Evolutionary conservation across 2,329 filamentous ascomycete genomes (phyloP), one percentile per base, ranked within the genome.

Genomic region (Verticillium albo-atrum): DNA sequence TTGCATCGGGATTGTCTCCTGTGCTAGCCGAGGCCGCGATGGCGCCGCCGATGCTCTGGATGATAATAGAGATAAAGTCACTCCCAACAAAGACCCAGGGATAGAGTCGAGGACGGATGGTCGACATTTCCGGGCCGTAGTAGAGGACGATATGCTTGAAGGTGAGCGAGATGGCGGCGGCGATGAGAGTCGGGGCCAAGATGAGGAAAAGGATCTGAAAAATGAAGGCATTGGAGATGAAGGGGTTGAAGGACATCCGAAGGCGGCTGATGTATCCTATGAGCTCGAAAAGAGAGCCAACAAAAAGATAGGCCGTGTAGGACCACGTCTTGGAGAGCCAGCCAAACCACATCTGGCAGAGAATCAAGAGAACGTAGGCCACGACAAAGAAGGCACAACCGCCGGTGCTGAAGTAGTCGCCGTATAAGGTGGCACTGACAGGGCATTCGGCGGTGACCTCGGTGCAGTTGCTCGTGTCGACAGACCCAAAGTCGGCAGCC

Each of bases 301-400:
- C 17, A 35, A 23, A 25, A 14, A 58, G 59, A 20, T 28, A 60
- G 50, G 20, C 17, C 20, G 32, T 20, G 51, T 53, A 60, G 5
- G 35, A 51, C 58, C 55, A 60, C 6, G 58, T 32, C 26, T 37
- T 53, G 4, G 55, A 50, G 9, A 42, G 55, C 6, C 26, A 54
- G 15, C 55, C 58, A 14, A 60, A 30, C 7, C 25, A 55, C 1
- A 42, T 12, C 52, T 60, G 32, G 6, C 25, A 4, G 3, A 23
- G 10, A 6, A 54, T 4, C 5, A 50, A 92, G 50, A 98, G 81
- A 68, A 96, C 91, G 70, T 89, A 79, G 32, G 85, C 84, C 25
- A 94, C 94, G 71, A 92, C 97, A 64, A 82, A 86, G 63, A 90
- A 93, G 70, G 93, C 94, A 71, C 97, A 98, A 68, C 97, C 91